Percentiles rank a stretch among this genome's conserved stretches.
phyloP scores from a whole-genome alignment of 345 rosid species.

The Syzygium aqueum region DNA sequence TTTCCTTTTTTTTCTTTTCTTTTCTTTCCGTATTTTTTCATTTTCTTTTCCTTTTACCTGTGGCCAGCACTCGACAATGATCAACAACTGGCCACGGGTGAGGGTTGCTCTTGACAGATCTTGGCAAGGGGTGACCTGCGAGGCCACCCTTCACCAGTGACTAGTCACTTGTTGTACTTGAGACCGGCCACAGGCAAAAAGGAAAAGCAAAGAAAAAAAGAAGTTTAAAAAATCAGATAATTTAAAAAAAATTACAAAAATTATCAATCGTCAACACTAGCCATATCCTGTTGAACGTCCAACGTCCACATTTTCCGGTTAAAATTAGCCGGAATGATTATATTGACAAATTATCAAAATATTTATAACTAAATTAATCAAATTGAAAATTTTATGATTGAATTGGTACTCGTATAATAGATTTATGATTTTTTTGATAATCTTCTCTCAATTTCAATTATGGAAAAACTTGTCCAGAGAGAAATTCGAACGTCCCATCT shows the following conservation, averaged over 20 bases:
- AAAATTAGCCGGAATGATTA: too few species aligned
- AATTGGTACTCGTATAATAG: too few species aligned
- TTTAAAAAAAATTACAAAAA: not conserved
- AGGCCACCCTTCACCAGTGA: rapidly evolving
- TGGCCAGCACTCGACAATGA: rapidly evolving
- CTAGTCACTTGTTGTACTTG: not conserved
- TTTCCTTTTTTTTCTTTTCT: not conserved
- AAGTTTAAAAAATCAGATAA: rapidly evolving
- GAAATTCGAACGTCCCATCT: too few species aligned
- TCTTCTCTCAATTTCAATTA: too few species aligned
- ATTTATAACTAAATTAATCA: too few species aligned
- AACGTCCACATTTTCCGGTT: too few species aligned
- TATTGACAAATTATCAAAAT: too few species aligned
- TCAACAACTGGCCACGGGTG: rapidly evolving
- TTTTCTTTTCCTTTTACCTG: not conserved
- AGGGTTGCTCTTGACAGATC: rapidly evolving
- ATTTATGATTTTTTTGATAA: too few species aligned
- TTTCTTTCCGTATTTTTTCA: rapidly evolving
- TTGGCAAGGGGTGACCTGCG: rapidly evolving
- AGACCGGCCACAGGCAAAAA: not conserved
- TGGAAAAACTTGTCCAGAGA: too few species aligned
- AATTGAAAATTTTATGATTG: too few species aligned
- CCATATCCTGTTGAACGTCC: too few species aligned
- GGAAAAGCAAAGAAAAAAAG: rapidly evolving
- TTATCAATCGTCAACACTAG: rapidly evolving